Evolutionary conservation across 345 rosid genomes (phyloP).

Genomic region (Mangifera indica): DNA sequence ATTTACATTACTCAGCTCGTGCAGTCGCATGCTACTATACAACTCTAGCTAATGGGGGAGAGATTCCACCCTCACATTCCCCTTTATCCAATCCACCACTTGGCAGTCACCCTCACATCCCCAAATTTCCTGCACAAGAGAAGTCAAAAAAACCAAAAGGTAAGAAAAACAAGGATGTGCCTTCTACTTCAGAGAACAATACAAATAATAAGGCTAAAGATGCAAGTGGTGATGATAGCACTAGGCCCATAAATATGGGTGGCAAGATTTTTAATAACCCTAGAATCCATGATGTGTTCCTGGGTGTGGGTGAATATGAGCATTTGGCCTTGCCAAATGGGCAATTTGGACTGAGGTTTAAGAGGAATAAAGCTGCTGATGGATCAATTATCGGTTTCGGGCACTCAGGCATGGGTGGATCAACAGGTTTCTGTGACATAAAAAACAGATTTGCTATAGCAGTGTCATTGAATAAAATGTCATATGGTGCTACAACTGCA

Average conservation of each 20-base stretch:
- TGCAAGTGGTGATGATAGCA: slow-evolving; percentile 23
- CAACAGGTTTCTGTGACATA: slow-evolving; percentile 78
- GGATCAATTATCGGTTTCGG: slow-evolving; percentile 73
- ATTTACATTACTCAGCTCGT: slow-evolving; percentile 94
- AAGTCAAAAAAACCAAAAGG: too few species aligned
- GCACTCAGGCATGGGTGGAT: slow-evolving; percentile 95
- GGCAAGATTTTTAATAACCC: too few species aligned
- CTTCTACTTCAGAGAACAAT: too few species aligned
- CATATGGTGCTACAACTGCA: slow-evolving; percentile 63
- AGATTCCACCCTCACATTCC: too few species aligned
- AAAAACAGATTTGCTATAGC: slow-evolving; percentile 77
- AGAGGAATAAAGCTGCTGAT: too few species aligned
- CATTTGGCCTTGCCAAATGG: slow-evolving; percentile 51
- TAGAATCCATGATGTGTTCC: slow-evolving; percentile 73
- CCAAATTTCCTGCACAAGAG: too few species aligned
- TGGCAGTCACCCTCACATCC: too few species aligned
- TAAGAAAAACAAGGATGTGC: too few species aligned
- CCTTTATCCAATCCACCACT: too few species aligned
- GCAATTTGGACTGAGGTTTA: slow-evolving; percentile 72
- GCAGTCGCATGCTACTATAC: too few species aligned
- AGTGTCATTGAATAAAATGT: slow-evolving; percentile 75
- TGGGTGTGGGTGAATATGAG: slow-evolving; percentile 68
- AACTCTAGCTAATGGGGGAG: too few species aligned
- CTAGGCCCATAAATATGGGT: slow-evolving; percentile 34
- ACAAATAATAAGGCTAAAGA: slow-evolving; percentile 21